Percentiles rank a stretch among this genome's conserved stretches.
These are phyloP conservation scores for Fusarium mundagurra DNA, from an alignment of 2,329 filamentous ascomycete genomes.

Conservation along the genomic window DNA sequence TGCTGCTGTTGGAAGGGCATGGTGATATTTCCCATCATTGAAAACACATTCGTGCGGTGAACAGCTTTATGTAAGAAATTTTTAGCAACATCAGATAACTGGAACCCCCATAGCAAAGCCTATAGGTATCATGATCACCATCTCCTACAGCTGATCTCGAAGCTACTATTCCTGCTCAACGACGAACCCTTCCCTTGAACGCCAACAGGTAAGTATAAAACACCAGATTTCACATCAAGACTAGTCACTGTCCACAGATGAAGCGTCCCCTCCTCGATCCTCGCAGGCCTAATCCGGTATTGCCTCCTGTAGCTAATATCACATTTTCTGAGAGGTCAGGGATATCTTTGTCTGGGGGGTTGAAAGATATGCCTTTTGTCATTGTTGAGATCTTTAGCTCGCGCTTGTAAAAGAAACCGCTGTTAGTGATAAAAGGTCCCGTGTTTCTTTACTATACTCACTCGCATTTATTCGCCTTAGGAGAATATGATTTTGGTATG, in stretches of 20 bases:
- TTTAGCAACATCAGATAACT: not conserved
- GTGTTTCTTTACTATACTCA: accelerated
- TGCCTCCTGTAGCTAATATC: not conserved
- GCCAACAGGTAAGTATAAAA: not conserved
- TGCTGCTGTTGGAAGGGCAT: not conserved
- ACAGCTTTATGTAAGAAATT: not conserved
- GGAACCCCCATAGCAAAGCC: not conserved
- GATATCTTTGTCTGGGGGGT: not conserved
- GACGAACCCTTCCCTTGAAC: not conserved
- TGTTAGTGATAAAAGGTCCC: no score
- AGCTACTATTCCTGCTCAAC: not conserved
- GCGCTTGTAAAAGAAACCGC: no score
- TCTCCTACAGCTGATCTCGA: not conserved
- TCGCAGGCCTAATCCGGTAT: not conserved
- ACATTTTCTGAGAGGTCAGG: not conserved
- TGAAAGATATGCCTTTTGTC: not conserved
- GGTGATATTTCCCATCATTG: not conserved
- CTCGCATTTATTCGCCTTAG: not conserved
- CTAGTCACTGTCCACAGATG: not conserved
- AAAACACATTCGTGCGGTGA: not conserved
- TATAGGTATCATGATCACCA: not conserved
- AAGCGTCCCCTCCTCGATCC: not conserved
- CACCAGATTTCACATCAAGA: not conserved
- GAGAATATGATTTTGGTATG: not conserved
- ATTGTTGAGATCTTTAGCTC: not conserved